Conservation (phyloP, 2,329 filamentous ascomycete species). For the Fusarium anguioides region DNA sequence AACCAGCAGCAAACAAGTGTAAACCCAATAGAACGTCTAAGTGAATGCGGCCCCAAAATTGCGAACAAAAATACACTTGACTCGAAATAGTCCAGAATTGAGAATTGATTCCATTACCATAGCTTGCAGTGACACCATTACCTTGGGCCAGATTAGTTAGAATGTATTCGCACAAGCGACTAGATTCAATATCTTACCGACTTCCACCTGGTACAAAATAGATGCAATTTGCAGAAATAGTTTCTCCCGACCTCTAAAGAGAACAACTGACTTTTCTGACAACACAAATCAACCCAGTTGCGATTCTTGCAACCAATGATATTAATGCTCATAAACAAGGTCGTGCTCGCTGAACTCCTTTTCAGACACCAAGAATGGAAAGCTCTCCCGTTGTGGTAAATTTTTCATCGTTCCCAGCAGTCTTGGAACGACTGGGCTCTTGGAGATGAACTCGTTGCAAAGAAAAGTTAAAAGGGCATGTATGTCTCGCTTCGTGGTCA, state of each 20-base stretch:
- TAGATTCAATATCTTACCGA: too few species aligned
- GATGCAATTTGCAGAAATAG: background rate
- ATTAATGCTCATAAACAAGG: background rate
- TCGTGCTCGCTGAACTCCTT: background rate
- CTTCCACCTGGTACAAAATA: too few species aligned
- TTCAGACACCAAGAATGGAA: conserved; percentile 9
- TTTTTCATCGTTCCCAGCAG: conserved; percentile 26
- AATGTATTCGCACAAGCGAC: too few species aligned
- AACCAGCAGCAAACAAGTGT: conserved; percentile 6
- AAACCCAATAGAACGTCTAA: background rate
- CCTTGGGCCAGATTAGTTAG: too few species aligned
- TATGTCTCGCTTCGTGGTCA: conserved; percentile 68
- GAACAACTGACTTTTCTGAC: background rate
- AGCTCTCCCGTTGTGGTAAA: conserved; percentile 28
- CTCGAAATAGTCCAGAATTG: background rate
- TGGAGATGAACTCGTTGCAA: conserved; percentile 35
- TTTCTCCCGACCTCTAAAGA: background rate
- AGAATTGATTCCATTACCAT: background rate
- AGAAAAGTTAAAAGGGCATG: conserved; percentile 61
- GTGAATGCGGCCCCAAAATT: background rate
- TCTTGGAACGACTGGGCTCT: background rate
- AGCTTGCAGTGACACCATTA: too few species aligned
- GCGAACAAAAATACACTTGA: background rate
- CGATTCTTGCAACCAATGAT: background rate
- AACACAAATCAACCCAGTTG: background rate